Conservation (phyloP, 345 rosid genomes). For the Linum lewisii region DNA sequence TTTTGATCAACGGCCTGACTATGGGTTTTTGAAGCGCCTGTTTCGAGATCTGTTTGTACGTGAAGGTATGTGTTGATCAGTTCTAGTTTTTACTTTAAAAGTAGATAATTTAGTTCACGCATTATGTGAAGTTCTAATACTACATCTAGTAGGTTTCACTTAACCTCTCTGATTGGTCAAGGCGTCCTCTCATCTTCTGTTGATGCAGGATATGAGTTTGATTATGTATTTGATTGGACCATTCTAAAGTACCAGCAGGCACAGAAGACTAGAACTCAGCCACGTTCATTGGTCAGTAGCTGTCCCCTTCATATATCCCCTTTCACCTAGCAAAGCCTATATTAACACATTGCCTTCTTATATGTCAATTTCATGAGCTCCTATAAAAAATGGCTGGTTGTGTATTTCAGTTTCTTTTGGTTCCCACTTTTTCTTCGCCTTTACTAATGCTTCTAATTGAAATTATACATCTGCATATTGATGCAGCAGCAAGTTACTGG, state of each 20-base stretch:
- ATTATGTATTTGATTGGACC: conserved; percentile 92
- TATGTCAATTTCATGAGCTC: conserved; percentile 5
- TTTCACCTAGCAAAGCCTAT: background rate
- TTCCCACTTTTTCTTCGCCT: background rate
- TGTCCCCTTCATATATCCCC: background rate
- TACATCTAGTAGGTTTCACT: background rate
- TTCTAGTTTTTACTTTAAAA: background rate
- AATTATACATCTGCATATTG: background rate
- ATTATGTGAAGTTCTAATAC: background rate
- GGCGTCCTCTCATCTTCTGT: background rate
- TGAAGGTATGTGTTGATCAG: conserved; percentile 37
- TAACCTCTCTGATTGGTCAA: background rate
- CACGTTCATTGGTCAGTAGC: conserved; percentile 2
- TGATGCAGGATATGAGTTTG: conserved; percentile 63
- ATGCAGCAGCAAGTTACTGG: conserved; percentile 54
- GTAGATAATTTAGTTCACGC: background rate
- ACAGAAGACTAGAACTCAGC: conserved; percentile 7
- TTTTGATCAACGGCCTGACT: conserved; percentile 83
- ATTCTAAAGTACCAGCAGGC: conserved; percentile 69
- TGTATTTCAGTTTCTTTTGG: background rate
- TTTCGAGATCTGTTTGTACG: conserved; percentile 69
- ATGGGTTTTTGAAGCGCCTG: conserved; percentile 69
- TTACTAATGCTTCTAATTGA: background rate
- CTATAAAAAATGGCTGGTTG: background rate
- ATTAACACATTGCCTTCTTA: background rate